Conservation (phyloP, 139 green algal genomes). For the Pseudopediastrum boryanum region DNA sequence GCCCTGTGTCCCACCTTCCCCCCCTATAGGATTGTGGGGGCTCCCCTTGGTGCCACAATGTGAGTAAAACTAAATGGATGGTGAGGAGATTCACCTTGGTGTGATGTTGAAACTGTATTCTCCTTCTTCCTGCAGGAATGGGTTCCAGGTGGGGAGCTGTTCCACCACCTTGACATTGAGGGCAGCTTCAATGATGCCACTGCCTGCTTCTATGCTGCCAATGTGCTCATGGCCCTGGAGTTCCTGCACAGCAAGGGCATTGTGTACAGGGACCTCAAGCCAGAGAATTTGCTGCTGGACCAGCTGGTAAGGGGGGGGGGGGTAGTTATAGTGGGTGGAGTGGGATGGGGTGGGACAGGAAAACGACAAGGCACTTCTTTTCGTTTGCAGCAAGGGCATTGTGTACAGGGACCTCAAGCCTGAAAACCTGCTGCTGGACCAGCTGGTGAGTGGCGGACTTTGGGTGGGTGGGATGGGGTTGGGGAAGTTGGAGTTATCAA, state of each 20-base stretch:
- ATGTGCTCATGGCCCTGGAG: slow-evolving; percentile 75
- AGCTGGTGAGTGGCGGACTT: slow-evolving; percentile 39
- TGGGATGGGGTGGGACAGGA: too few species aligned
- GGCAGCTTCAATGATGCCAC: slow-evolving; percentile 64
- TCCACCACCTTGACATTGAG: slow-evolving; percentile 75
- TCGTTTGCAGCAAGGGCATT: too few species aligned
- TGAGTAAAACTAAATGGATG: too few species aligned
- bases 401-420: slow-evolving; percentile 87
- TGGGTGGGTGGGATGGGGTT: too few species aligned
- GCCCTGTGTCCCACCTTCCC: too few species aligned
- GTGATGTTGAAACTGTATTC: too few species aligned
- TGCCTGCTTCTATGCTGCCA: slow-evolving; percentile 77
- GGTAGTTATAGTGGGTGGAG: background rate
- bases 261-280: slow-evolving; percentile 85
- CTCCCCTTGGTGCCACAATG: too few species aligned
- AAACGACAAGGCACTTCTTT: too few species aligned
- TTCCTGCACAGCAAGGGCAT: slow-evolving; percentile 75
- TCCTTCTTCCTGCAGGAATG: slow-evolving; percentile 58
- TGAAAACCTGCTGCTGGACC: slow-evolving; percentile 86
- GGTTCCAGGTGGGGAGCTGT: slow-evolving; percentile 80
- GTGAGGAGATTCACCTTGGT: too few species aligned
- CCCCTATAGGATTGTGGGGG: too few species aligned
- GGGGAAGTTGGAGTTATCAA: too few species aligned
- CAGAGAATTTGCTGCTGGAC: slow-evolving; percentile 88
- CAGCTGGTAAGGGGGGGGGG: slow-evolving; percentile 23